Conservation (phyloP, 208 protist genomes). For the Naegleria lovaniensis region DNA sequence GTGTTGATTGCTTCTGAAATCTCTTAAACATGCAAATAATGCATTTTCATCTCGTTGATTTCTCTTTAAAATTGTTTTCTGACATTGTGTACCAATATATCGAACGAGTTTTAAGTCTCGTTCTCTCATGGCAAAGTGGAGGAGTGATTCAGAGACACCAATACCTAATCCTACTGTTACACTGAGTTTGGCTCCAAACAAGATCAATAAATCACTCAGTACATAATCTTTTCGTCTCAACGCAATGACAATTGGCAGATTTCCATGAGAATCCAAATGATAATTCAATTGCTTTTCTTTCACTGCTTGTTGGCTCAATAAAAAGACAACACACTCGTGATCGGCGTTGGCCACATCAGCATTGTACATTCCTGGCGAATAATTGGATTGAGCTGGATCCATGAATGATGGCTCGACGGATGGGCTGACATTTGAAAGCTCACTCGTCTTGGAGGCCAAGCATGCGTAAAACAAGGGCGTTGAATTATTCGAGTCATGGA, state of each 20-base stretch:
- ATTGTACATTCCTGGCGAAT: background rate
- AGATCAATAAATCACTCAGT: background rate
- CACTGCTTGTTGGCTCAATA: background rate
- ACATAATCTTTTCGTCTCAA: background rate
- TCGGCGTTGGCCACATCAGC: too few species aligned
- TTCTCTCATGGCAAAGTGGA: background rate
- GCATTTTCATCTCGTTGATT: background rate
- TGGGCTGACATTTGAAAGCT: too few species aligned
- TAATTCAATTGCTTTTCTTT: background rate
- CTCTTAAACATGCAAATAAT: background rate
- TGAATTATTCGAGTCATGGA: background rate
- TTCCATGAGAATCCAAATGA: background rate
- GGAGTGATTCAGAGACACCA: background rate
- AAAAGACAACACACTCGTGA: background rate
- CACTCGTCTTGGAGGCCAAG: background rate
- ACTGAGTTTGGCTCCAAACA: background rate
- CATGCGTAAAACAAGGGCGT: background rate
- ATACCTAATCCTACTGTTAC: background rate
- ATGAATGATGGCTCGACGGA: too few species aligned
- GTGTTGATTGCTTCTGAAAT: background rate
- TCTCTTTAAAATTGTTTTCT: background rate
- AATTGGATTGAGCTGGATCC: background rate
- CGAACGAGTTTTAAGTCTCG: background rate
- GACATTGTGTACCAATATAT: background rate
- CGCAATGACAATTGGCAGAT: background rate